phyloP scores from a whole-genome alignment of 129 eudicot genomes.

The Escallonia rubra region DNA sequence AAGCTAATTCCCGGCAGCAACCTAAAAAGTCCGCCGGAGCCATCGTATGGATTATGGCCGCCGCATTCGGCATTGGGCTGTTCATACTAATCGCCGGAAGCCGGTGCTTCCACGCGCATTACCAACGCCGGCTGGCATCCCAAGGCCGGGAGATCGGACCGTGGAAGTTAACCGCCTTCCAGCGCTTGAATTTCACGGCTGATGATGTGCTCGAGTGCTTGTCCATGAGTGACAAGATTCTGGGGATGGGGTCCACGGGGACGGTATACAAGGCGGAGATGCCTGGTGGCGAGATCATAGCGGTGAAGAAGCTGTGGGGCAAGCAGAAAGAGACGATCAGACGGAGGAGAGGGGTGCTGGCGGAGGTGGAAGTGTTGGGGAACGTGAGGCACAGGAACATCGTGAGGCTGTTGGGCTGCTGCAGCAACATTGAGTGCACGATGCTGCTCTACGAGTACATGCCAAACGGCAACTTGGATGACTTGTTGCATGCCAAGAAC shows the following conservation, averaged over 20 bases:
- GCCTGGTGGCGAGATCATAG: conserved; percentile 97
- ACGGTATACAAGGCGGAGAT: conserved; percentile 92
- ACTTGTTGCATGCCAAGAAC: conserved; percentile 70
- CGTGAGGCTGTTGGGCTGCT: conserved; percentile 83
- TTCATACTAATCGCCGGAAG: conserved; percentile 65
- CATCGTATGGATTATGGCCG: conserved; percentile 80
- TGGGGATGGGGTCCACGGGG: conserved; percentile 96
- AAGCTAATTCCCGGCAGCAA: conserved; percentile 24
- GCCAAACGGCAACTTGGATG: conserved; percentile 96
- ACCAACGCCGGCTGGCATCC: conserved; percentile 26
- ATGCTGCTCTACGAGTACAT: conserved; percentile 92
- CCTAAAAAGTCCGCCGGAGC: conserved; percentile 71
- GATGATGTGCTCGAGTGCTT: conserved; percentile 78
- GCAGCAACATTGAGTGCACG: conserved; percentile 76
- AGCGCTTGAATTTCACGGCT: conserved; percentile 82
- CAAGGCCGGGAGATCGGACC: conserved; percentile 58
- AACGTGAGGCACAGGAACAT: conserved; percentile 89
- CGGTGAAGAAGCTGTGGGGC: conserved; percentile 95
- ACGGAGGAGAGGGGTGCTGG: conserved; percentile 73
- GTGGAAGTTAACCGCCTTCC: conserved; percentile 89
- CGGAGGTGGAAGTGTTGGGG: conserved; percentile 94
- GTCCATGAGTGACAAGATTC: conserved; percentile 59
- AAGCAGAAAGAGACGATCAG: conserved; percentile 68
- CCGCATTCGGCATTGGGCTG: conserved; percentile 67
- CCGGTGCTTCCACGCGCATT: conserved; percentile 53